phyloP scores from a whole-genome alignment of 192 early-diverging fungal species.

The Backusella mclennaniae region DNA sequence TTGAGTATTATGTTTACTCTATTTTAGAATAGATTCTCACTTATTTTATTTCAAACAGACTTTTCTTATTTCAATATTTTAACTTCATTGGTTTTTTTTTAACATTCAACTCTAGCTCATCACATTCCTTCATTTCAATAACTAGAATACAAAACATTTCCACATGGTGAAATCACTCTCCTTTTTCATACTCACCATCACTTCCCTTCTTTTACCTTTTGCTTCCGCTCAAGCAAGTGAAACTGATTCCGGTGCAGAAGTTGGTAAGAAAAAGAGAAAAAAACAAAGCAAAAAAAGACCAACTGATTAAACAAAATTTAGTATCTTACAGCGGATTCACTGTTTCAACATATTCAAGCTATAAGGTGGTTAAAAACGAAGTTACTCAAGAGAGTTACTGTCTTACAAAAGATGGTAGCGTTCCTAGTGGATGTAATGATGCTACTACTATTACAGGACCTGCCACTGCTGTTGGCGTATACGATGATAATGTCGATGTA shows the following conservation, averaged over 20 bases:
- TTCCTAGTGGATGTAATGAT: neutral
- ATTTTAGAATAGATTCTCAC: neutral
- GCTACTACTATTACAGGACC: neutral
- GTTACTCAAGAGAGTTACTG: neutral
- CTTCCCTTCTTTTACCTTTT: neutral
- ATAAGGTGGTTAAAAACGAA: neutral
- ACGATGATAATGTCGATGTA: neutral
- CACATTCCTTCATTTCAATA: slow-evolving; percentile 2
- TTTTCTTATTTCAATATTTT: neutral
- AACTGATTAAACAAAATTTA: neutral
- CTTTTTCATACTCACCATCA: slow-evolving; percentile 3
- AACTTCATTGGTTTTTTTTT: neutral
- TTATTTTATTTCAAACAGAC: neutral
- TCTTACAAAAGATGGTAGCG: neutral
- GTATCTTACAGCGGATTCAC: neutral
- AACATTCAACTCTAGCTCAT: neutral
- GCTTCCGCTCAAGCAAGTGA: neutral
- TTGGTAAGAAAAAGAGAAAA: neutral
- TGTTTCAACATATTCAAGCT: neutral
- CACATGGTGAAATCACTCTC: neutral
- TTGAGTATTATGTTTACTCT: neutral
- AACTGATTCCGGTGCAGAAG: neutral
- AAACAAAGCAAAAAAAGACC: neutral
- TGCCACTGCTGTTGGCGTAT: neutral
- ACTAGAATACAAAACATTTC: neutral